Base-by-base conservation (phyloP, 768 basidiomycete species). In the Udeniomyces megalosporus region DNA sequence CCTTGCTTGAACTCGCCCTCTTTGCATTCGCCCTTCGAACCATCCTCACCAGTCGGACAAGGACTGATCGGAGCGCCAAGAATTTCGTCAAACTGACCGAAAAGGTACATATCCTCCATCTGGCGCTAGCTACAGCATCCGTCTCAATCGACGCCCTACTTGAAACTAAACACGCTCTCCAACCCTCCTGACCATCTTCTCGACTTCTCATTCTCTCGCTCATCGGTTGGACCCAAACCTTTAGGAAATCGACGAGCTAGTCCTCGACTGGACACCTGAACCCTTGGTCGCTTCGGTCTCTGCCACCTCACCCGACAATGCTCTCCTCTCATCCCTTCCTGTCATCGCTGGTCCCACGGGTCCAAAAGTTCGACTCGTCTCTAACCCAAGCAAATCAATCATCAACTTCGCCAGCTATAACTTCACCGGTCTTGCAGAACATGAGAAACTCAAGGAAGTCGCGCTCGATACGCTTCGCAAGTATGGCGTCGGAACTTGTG, bases 191-290 rank as follows among this genome's bases (percentile, higher is more conserved):
- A 8, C 38, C 38, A 42, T 42, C 10, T 42, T 42, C 10, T 17
- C 17, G 8, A 8, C 38, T 42, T 42, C 38, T 17, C 8, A 42
- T 17, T 42, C 38, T 42, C 38, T 8, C 38, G 17, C 38, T 8
- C 38, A 17, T 42, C 38, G 38, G 38, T 17, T 42, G 38, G 17
- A 8, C 17, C 38, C 24, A 52, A 26, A 4, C 29, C 14, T 31
- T 14, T 68, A 95, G 91, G 95, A 97, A 83, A 82, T 97, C 47
- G 84, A 97, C 71, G 95, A 97, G 70, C 80, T 97, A 29, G 91
- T 99, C 1, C 84, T 88, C 56, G 95, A 97, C 73, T 99, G 91
- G 89, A 76, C 76, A 2, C 95, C 95, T 0, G 88, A 92, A 65
- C 82, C 87, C 8, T 79, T 99, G 10, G 82, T 79, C 3, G 74